A percentile compares a stretch with the other conserved stretches of the same genome.
phyloP scores from a whole-genome alignment of 768 basidiomycete species.

The Cyclocybe aegerita region DNA sequence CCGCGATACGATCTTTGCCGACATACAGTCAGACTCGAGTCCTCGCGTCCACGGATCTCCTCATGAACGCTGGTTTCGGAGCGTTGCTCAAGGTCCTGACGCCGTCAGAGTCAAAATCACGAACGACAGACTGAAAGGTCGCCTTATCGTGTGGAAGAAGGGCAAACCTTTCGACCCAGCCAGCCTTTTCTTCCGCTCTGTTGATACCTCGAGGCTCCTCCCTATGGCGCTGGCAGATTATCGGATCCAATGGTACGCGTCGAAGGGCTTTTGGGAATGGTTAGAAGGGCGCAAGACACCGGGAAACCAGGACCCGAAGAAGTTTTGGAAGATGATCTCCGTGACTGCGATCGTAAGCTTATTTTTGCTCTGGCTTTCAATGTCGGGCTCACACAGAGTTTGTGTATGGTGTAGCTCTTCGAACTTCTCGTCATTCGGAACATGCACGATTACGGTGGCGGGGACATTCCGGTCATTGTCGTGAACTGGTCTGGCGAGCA shows the following conservation, averaged over 20 bases:
- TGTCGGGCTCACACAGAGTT: neutral
- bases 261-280: conserved; percentile 12
- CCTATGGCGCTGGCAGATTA: conserved; percentile 22
- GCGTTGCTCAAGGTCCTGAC: conserved; percentile 8
- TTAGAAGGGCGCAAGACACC: conserved; percentile 9
- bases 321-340: neutral
- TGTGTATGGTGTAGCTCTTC: conserved; percentile 13
- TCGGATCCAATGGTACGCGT: conserved; percentile 21
- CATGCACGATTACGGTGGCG: conserved; percentile 26
- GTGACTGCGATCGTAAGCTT: conserved; percentile 7
- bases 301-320: neutral
- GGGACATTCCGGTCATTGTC: conserved; percentile 22
- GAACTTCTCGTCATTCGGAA: conserved; percentile 23
- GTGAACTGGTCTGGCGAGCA: conserved; percentile 17
- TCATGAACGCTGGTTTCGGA: conserved; percentile 11
- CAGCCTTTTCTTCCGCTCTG: conserved; percentile 20
- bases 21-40: neutral
- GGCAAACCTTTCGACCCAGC: conserved; percentile 11
- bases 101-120: conserved; percentile 2
- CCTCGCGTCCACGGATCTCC: neutral
- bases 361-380: neutral
- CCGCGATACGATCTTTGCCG: neutral
- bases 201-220: conserved; percentile 22
- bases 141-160: conserved; percentile 20
- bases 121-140: conserved; percentile 6